phyloP scores from a whole-genome alignment of 805 yeast genomes.

The Lipomyces kockii region DNA sequence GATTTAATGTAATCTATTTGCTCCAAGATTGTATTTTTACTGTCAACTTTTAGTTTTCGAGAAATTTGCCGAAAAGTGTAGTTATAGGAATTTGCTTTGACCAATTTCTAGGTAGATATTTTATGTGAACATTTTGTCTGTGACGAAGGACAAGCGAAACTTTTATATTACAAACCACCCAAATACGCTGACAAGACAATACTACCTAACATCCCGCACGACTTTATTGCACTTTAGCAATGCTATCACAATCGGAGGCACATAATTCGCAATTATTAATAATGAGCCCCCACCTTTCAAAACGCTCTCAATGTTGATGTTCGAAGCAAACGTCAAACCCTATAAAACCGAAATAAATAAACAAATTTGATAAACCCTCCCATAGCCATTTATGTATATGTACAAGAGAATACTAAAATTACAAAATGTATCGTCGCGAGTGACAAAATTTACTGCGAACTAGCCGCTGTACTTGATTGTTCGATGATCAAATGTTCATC shows the following conservation, averaged over 20 bases:
- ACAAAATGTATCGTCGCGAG: not conserved
- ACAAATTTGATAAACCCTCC: not conserved
- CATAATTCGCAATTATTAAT: slow-evolving; percentile 63
- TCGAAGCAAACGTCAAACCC: not conserved
- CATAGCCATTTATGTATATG: not conserved
- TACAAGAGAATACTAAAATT: not conserved
- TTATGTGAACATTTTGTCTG: not conserved
- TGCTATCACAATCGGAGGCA: not conserved
- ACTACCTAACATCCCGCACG: slow-evolving; percentile 57
- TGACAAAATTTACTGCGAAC: not conserved
- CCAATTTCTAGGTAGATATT: not conserved
- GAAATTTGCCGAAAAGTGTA: slow-evolving; percentile 5
- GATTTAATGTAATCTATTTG: slow-evolving; percentile 4
- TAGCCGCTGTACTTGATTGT: not conserved
- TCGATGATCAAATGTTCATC: slow-evolving; percentile 5
- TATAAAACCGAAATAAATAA: not conserved
- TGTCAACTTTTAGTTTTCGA: not conserved
- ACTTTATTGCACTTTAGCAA: not conserved
- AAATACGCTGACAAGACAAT: slow-evolving; percentile 54
- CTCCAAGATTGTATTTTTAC: not conserved
- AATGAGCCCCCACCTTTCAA: slow-evolving; percentile 72
- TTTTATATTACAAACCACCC: not conserved
- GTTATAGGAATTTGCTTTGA: not conserved
- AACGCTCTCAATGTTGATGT: slow-evolving; percentile 42
- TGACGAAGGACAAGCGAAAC: not conserved